phyloP scores from a whole-genome alignment of 169 alveolate species.

The Plasmodium blacklocki region DNA sequence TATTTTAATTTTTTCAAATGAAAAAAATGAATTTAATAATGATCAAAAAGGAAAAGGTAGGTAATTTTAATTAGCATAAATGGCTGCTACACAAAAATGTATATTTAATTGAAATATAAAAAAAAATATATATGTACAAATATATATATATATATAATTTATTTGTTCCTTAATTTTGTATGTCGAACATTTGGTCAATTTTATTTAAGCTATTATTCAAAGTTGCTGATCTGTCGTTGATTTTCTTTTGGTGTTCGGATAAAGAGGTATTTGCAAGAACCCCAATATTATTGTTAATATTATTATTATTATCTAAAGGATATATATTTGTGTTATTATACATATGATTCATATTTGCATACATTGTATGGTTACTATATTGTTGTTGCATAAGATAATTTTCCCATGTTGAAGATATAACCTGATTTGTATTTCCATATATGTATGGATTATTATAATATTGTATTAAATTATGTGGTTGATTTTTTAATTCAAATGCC shows the following conservation, averaged over 20 bases:
- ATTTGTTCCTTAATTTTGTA: not conserved
- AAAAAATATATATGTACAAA: too few species aligned
- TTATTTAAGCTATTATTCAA: constrained; percentile 8
- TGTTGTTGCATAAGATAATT: constrained; percentile 24
- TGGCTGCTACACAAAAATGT: too few species aligned
- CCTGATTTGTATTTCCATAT: constrained; percentile 19
- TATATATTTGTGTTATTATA: not conserved
- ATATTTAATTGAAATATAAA: too few species aligned
- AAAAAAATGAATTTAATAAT: too few species aligned
- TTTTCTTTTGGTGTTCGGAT: constrained; percentile 9
- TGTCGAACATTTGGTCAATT: constrained; percentile 20
- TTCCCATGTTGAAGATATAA: constrained; percentile 45
- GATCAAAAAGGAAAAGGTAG: too few species aligned
- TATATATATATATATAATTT: too few species aligned
- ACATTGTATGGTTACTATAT: not conserved
- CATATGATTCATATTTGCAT: not conserved
- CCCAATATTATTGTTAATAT: not conserved
- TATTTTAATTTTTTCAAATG: too few species aligned
- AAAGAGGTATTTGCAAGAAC: not conserved
- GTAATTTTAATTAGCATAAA: too few species aligned
- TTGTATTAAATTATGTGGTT: constrained; percentile 13
- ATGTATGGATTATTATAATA: constrained; percentile 42
- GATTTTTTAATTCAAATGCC: constrained; percentile 90
- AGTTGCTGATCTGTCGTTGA: constrained; percentile 9
- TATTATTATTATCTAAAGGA: not conserved